Evolutionary conservation across 768 basidiomycete species (phyloP).

Genomic region (Macrolepiota albuminosa): DNA sequence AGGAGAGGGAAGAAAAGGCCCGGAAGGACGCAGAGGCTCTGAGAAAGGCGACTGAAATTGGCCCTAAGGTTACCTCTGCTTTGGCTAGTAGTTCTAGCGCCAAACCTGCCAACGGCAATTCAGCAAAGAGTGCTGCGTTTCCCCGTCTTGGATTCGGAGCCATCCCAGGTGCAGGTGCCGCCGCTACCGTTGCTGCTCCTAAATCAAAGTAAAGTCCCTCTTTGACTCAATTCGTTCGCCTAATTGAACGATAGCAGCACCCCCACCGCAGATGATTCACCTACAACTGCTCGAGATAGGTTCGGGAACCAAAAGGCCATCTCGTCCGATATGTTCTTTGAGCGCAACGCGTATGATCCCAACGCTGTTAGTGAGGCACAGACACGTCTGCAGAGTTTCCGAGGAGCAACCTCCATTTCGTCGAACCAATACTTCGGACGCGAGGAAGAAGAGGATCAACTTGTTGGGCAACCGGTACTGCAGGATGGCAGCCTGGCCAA

Average conservation of each 20-base stretch:
- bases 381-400: conserved; percentile 75
- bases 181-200: conserved; percentile 39
- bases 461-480: conserved; percentile 26
- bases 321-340: conserved; percentile 98
- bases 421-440: conserved; percentile 96
- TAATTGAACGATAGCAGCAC: conserved; percentile 12
- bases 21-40: conserved; percentile 55
- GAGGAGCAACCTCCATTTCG: conserved; percentile 89
- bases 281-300: conserved; percentile 81
- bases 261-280: conserved; percentile 48
- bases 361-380: conserved; percentile 69
- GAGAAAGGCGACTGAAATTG: conserved; percentile 33
- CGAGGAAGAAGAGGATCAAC: conserved; percentile 67
- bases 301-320: conserved; percentile 94
- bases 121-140: conserved; percentile 40
- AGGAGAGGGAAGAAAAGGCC: conserved; percentile 78
- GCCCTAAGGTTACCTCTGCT: conserved; percentile 24
- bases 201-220: conserved; percentile 7
- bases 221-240: background rate
- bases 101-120: conserved; percentile 10
- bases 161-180: conserved; percentile 58
- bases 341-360: conserved; percentile 83
- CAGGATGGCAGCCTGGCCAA: conserved; percentile 54
- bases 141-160: conserved; percentile 82
- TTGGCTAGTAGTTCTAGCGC: conserved; percentile 16